Evolutionary conservation across 2,329 filamentous ascomycete genomes (phyloP).

Genomic region (Aspergillus pseudoterreus): DNA sequence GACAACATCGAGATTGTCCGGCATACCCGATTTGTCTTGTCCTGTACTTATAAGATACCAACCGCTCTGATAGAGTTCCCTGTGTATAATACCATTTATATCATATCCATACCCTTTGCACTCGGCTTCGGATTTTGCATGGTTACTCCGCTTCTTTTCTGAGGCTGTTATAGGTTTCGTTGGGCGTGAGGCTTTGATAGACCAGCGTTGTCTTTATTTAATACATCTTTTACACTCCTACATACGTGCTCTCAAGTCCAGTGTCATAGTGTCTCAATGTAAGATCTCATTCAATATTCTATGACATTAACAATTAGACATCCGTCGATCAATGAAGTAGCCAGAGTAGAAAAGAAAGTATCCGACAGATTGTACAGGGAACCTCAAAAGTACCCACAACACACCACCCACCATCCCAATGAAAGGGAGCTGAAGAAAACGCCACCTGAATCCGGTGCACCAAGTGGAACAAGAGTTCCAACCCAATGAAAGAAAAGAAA

Average conservation of each 20-base stretch:
- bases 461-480: background rate
- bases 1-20: no score
- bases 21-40: background rate
- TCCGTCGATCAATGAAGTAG: conserved; percentile 2
- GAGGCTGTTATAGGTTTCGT: no score
- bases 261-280: background rate
- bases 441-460: background rate
- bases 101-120: background rate
- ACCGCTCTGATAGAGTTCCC: background rate
- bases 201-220: no score
- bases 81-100: background rate
- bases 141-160: no score
- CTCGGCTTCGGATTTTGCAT: background rate
- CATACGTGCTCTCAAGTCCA: no score
- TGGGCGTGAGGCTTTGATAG: no score
- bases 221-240: no score
- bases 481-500: conserved; percentile 1
- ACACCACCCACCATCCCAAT: background rate
- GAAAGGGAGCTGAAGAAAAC: conserved; percentile 1
- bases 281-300: conserved; percentile 10
- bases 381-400: background rate
- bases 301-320: conserved; percentile 21
- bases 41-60: background rate
- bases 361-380: background rate
- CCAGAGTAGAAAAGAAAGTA: background rate